phyloP scores from a whole-genome alignment of 2,329 filamentous ascomycete genomes.

The Purpureocillium lavendulum region DNA sequence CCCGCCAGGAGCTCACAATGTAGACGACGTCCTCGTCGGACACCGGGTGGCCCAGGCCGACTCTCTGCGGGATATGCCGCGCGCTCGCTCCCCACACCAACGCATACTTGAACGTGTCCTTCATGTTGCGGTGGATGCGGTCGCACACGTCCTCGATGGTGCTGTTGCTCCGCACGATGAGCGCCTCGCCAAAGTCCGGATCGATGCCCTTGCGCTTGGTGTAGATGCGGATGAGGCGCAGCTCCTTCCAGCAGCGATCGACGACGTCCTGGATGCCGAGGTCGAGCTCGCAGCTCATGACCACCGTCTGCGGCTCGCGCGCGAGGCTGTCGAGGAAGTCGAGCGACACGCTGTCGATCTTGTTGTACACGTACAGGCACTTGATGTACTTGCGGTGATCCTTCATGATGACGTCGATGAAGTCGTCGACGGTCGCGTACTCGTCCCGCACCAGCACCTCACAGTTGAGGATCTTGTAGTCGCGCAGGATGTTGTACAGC shows the following conservation, averaged over 20 bases:
- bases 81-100: slow-evolving; percentile 97
- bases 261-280: slow-evolving; percentile 90
- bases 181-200: slow-evolving; percentile 79
- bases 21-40: slow-evolving; percentile 61
- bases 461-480: slow-evolving; percentile 98
- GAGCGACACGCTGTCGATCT: slow-evolving; percentile 90
- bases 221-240: slow-evolving; percentile 85
- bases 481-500: slow-evolving; percentile 92
- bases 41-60: slow-evolving; percentile 77
- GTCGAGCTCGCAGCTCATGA: slow-evolving; percentile 97
- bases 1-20: slow-evolving; percentile 57
- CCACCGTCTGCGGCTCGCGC: slow-evolving; percentile 84
- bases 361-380: slow-evolving; percentile 98
- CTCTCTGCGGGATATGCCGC: slow-evolving; percentile 86
- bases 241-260: slow-evolving; percentile 89
- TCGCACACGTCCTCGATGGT: slow-evolving; percentile 97
- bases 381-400: slow-evolving; percentile 96
- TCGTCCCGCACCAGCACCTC: slow-evolving; percentile 95
- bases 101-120: slow-evolving; percentile 99
- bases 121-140: slow-evolving; percentile 83
- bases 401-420: slow-evolving; percentile 99
- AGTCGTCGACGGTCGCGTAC: slow-evolving; percentile 90
- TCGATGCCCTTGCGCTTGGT: slow-evolving; percentile 93
- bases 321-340: slow-evolving; percentile 90
- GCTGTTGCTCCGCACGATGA: slow-evolving; percentile 84